These are phyloP conservation scores for Sisymbrium altissimum DNA, from an alignment of 345 rosid species.

Conservation along the genomic window DNA sequence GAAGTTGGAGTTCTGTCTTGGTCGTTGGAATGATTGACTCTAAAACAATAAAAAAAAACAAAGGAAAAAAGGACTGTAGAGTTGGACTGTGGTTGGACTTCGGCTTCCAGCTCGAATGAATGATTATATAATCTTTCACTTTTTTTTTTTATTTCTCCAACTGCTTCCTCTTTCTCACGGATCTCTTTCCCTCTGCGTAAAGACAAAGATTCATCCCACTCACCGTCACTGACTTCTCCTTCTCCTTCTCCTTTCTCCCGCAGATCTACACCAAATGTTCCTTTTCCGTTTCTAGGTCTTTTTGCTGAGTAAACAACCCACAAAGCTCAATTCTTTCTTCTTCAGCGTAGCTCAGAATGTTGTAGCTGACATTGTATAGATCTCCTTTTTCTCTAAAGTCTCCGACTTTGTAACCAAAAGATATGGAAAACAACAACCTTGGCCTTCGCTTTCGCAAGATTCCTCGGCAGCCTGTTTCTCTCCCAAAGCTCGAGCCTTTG, in stretches of 20 bases:
- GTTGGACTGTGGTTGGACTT: constrained; percentile 32
- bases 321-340: neutral
- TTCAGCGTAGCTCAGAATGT: neutral
- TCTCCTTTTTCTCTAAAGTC: neutral
- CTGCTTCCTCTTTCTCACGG: constrained; percentile 36
- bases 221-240: neutral
- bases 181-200: constrained; percentile 37
- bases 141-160: neutral
- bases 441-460: constrained; percentile 34
- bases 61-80: neutral
- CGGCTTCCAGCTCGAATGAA: constrained; percentile 4
- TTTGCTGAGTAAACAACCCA: neutral
- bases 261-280: constrained; percentile 26
- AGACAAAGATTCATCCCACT: constrained; percentile 31
- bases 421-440: constrained; percentile 23
- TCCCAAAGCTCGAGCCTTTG: constrained; percentile 38
- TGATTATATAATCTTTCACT: neutral
- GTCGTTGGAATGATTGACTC: constrained; percentile 22
- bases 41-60: neutral
- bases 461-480: constrained; percentile 31
- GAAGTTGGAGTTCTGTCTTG: neutral
- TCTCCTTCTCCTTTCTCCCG: too few species aligned
- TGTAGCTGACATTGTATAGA: constrained; percentile 15
- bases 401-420: neutral
- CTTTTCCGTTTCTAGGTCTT: constrained; percentile 11